Evolutionary conservation across 768 basidiomycete species (phyloP).

Genomic region (Fomitopsis serialis): DNA sequence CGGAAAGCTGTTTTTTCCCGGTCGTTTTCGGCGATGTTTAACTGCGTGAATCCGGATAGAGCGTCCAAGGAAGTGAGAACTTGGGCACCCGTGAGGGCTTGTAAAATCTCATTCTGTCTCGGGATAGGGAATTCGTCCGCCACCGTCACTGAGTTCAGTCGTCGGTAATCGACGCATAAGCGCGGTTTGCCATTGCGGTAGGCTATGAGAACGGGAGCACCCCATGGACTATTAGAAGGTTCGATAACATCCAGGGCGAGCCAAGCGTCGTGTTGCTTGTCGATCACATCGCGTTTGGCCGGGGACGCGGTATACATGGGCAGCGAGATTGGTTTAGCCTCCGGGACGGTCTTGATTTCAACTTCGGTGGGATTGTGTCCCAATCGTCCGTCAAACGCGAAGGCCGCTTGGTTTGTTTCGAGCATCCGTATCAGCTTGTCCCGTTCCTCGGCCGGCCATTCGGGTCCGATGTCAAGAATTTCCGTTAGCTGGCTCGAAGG

Average conservation of each 20-base stretch:
- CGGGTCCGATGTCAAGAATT: neutral
- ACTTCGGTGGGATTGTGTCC: neutral
- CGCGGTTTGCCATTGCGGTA: conserved; percentile 33
- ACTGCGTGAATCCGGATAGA: conserved; percentile 35
- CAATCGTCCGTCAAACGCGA: neutral
- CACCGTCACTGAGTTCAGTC: conserved; percentile 21
- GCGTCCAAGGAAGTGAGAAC: conserved; percentile 31
- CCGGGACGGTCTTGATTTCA: neutral
- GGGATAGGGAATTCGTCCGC: conserved; percentile 17
- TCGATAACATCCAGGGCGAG: conserved; percentile 33
- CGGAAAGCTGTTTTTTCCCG: conserved; percentile 28
- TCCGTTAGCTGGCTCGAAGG: neutral
- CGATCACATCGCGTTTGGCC: neutral
- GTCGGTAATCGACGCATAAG: conserved; percentile 30
- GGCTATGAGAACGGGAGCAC: conserved; percentile 25
- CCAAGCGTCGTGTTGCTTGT: neutral
- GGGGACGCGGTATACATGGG: neutral
- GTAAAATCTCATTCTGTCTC: conserved; percentile 14
- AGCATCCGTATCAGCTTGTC: neutral
- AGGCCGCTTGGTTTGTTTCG: neutral
- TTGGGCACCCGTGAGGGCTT: conserved; percentile 15
- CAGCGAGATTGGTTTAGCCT: neutral
- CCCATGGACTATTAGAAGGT: conserved; percentile 34
- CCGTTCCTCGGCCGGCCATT: neutral
- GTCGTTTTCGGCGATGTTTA: conserved; percentile 24